Evolutionary conservation across 768 basidiomycete species (phyloP), one percentile per base, ranked within the genome.

Genomic region (Pleurotus salmoneostramineus): DNA sequence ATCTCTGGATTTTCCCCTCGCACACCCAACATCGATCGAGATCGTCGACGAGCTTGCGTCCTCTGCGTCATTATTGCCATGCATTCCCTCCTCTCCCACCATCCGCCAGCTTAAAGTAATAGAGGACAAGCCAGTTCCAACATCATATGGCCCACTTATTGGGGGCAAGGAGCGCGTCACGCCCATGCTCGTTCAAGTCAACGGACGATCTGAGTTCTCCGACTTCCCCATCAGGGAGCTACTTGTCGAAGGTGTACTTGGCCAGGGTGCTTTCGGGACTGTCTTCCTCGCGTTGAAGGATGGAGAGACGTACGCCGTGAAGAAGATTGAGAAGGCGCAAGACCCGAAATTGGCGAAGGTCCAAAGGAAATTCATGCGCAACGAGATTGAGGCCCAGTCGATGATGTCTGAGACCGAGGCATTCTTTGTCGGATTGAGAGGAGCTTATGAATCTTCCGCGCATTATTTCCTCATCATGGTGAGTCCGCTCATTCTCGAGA

Each of bases 191-290:
- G 43, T 55, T 11, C 15, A 40, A 14, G 36, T 55, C n/a, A 55
- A 55, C 11, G 52, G 40, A 11, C 52, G 52, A 11, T 40, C 52
- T 8, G 4, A 7, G 27, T 27, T 42, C 21, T 40, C 40, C 10
- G 15, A 43, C n/a, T 55, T 55, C 21, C 52, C 52, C 15, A 31
- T 55, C 52, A 43, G 15, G 40, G 17, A 42, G n/a, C 52, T 55
- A 14, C 10, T 55, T 1, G 31, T 55, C n/a, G 52, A 55, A 4
- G 15, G 36, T 1, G 17, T 42, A 43, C 52, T 55, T 11, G 52
- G 52, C n/a, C 12, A 55, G 43, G 52, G 52, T 40, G 40, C 15
- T 4, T 55, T 55, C 31, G 52, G 52, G 1, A 21, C 36, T n/a
- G 52, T 55, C n/a, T 32, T 21, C 14, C 52, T 35, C 15, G 43